A percentile compares a stretch with the other conserved stretches of the same genome.
Conservation (phyloP, 257 asterid species). For the Nyctanthes arbortristis region DNA sequence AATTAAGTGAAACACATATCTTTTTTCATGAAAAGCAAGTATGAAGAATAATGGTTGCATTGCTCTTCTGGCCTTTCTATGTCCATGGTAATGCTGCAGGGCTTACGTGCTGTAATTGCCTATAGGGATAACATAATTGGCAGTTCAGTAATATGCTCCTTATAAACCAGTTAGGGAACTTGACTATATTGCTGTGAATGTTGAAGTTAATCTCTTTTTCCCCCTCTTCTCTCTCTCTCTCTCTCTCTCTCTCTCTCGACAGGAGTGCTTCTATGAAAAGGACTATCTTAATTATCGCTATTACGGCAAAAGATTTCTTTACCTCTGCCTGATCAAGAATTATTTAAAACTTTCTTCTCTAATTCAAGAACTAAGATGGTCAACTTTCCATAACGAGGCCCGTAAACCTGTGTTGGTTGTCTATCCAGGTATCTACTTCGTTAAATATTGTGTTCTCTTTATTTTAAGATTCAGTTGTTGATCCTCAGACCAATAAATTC, state of each 20-base stretch:
- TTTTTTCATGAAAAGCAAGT: background rate
- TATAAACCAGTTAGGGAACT: background rate
- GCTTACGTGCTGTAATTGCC: background rate
- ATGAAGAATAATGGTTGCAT: background rate
- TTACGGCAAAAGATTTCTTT: constrained; percentile 90
- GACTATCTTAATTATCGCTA: constrained; percentile 92
- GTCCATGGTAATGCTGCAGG: background rate
- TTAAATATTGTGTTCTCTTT: background rate
- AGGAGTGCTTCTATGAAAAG: constrained; percentile 95
- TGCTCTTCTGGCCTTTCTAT: background rate
- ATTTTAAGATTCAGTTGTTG: constrained; percentile 2
- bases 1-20: background rate
- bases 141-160: constrained; percentile 1
- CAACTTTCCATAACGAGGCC: constrained; percentile 83
- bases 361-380: constrained; percentile 65
- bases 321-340: constrained; percentile 79
- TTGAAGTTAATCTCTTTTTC: constrained; percentile 3
- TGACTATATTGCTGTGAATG: background rate
- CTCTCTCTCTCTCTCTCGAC: constrained; percentile 31
- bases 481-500: constrained; percentile 16
- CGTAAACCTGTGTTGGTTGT: constrained; percentile 84
- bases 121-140: background rate
- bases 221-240: constrained; percentile 12
- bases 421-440: constrained; percentile 63
- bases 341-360: constrained; percentile 50